Evolutionary conservation across 2,329 filamentous ascomycete genomes (phyloP).

Genomic region (Aspergillus pseudoglaucus): DNA sequence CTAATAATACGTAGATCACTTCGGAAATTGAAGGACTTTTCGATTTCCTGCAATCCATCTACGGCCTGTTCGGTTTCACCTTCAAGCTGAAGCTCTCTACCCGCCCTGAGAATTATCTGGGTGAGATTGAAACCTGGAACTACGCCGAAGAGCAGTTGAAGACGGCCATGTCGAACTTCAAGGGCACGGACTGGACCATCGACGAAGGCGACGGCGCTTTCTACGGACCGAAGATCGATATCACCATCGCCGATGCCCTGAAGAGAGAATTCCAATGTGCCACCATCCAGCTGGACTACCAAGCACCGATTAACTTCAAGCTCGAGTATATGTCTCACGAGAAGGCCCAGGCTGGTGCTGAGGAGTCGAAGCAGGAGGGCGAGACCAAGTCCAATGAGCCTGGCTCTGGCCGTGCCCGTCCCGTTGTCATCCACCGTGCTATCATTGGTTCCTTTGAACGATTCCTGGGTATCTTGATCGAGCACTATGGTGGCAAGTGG

Average conservation of each 20-base stretch:
- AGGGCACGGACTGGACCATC: slow-evolving; percentile 71
- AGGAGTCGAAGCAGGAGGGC: slow-evolving; percentile 41
- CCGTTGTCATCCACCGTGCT: slow-evolving; percentile 47
- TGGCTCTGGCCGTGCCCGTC: slow-evolving; percentile 40
- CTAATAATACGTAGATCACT: slow-evolving; percentile 43
- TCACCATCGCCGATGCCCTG: slow-evolving; percentile 84
- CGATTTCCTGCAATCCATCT: slow-evolving; percentile 75
- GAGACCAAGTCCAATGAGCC: slow-evolving; percentile 34
- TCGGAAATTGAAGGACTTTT: slow-evolving; percentile 76
- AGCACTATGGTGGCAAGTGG: slow-evolving; percentile 49
- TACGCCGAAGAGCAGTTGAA: slow-evolving; percentile 76
- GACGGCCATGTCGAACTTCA: slow-evolving; percentile 72
- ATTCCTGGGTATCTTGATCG: slow-evolving; percentile 46
- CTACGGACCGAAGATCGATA: slow-evolving; percentile 98
- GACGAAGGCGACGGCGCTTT: slow-evolving; percentile 96
- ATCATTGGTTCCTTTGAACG: slow-evolving; percentile 47
- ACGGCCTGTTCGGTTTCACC: slow-evolving; percentile 75
- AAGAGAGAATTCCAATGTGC: slow-evolving; percentile 81
- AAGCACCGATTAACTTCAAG: slow-evolving; percentile 77
- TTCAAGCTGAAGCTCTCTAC: slow-evolving; percentile 96
- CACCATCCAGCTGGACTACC: slow-evolving; percentile 91
- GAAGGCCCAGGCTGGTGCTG: slow-evolving; percentile 42
- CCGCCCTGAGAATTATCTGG: slow-evolving; percentile 80
- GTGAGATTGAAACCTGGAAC: slow-evolving; percentile 81
- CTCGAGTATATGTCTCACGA: slow-evolving; percentile 78